phyloP scores from a whole-genome alignment of 2,329 filamentous ascomycete genomes.

The Fusarium sp. region DNA sequence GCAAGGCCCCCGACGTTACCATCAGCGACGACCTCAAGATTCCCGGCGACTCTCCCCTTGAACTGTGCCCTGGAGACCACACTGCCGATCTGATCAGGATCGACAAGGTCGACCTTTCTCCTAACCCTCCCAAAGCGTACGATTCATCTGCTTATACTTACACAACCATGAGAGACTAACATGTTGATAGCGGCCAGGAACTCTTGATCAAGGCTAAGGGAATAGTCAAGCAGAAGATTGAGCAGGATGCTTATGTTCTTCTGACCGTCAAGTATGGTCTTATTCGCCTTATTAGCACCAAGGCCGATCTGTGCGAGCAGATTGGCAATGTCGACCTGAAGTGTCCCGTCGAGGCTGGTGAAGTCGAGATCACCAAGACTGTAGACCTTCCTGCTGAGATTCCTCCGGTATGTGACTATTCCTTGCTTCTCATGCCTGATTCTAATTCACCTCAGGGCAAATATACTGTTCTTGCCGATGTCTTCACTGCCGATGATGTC shows the following conservation, averaged over 20 bases:
- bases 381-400: conserved; percentile 88
- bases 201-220: conserved; percentile 84
- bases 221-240: conserved; percentile 75
- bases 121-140: conserved; percentile 89
- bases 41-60: conserved; percentile 85
- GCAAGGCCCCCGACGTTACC: conserved; percentile 49
- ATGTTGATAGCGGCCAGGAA: conserved; percentile 70
- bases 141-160: conserved; percentile 48
- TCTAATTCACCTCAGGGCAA: conserved; percentile 70
- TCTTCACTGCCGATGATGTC: conserved; percentile 75
- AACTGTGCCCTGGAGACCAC: conserved; percentile 76
- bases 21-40: conserved; percentile 69
- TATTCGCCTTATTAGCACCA: conserved; percentile 85
- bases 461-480: conserved; percentile 89
- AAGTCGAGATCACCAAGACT: conserved; percentile 77
- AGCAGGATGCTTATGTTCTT: conserved; percentile 81
- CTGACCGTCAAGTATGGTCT: conserved; percentile 93
- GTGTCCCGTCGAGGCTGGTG: conserved; percentile 87
- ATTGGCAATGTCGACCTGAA: conserved; percentile 86
- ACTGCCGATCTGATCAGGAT: conserved; percentile 77
- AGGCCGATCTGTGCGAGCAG: conserved; percentile 87
- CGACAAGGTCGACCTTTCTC: conserved; percentile 79
- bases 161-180: conserved; percentile 36
- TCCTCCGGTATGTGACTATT: conserved; percentile 75
- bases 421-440: conserved; percentile 4